phyloP scores from a whole-genome alignment of 2,329 filamentous ascomycete genomes.

The Clarireedia sp. region DNA sequence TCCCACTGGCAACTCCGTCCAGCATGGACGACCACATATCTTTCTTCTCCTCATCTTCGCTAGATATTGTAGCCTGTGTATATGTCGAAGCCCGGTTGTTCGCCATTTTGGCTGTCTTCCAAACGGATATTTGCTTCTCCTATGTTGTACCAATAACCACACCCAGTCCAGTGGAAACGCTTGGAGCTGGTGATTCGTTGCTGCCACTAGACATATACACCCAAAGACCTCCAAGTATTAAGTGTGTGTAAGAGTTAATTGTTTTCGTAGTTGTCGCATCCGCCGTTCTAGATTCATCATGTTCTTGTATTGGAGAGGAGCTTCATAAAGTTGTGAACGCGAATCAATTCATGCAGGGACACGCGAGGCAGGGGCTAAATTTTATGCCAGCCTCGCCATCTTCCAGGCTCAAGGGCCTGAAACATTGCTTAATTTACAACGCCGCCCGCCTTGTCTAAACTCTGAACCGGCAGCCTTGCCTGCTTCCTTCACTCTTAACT shows the following conservation, averaged over 20 bases:
- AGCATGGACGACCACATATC: constrained; percentile 94
- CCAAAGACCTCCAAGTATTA: not conserved
- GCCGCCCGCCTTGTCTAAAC: not conserved
- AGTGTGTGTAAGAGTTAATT: not conserved
- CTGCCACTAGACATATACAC: no score
- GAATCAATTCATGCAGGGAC: constrained; percentile 5
- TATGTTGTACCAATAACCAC: constrained; percentile 11
- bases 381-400: constrained; percentile 4
- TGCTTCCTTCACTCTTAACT: not conserved
- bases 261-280: constrained; percentile 6
- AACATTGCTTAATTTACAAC: not conserved
- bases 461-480: not conserved
- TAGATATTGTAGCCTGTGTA: constrained; percentile 47
- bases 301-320: constrained; percentile 1
- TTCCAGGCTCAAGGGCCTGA: not conserved
- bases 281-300: constrained; percentile 3
- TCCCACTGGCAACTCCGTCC: constrained; percentile 81
- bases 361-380: constrained; percentile 10
- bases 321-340: constrained; percentile 19
- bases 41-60: constrained; percentile 57
- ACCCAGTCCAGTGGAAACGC: constrained; percentile 1
- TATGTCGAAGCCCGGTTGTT: constrained; percentile 32
- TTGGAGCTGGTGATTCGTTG: no score
- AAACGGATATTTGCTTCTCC: constrained; percentile 6
- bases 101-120: constrained; percentile 18